phyloP scores from a whole-genome alignment of 1,284 basidiomycete genomes.

The Peniophora sp. region DNA sequence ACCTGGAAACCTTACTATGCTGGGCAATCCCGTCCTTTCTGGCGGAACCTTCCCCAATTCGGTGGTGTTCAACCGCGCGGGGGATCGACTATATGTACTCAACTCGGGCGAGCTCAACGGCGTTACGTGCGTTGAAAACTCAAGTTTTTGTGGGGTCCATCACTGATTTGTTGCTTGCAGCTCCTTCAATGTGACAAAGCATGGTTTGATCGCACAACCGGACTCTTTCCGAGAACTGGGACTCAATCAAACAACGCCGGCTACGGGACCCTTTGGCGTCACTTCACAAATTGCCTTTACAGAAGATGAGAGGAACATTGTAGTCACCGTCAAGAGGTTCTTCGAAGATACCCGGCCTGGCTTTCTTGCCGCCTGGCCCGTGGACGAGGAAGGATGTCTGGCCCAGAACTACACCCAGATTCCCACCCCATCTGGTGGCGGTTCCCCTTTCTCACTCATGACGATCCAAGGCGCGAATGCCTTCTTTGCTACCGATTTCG shows the following conservation, averaged over 20 bases:
- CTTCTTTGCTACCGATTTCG: slow-evolving; percentile 32
- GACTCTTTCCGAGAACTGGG: not conserved
- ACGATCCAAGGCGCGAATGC: slow-evolving; percentile 32
- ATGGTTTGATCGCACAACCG: not conserved
- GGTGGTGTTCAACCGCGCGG: slow-evolving; percentile 28
- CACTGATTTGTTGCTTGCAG: slow-evolving; percentile 11
- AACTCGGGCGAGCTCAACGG: slow-evolving; percentile 35
- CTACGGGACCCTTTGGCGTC: slow-evolving; percentile 23
- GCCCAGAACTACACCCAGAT: slow-evolving; percentile 26
- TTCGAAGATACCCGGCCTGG: not conserved
- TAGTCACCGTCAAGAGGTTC: slow-evolving; percentile 31
- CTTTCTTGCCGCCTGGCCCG: slow-evolving; percentile 7
- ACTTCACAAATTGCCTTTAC: slow-evolving; percentile 31
- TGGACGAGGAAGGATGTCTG: slow-evolving; percentile 26
- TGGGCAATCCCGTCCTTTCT: slow-evolving; percentile 28
- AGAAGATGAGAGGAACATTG: slow-evolving; percentile 27
- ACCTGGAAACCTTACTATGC: slow-evolving; percentile 26
- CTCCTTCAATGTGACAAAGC: not conserved
- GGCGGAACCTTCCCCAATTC: slow-evolving; percentile 37
- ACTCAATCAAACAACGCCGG: slow-evolving; percentile 32
- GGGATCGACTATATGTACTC: slow-evolving; percentile 29
- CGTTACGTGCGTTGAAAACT: slow-evolving; percentile 24
- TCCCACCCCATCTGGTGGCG: slow-evolving; percentile 22
- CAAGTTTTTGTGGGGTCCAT: not conserved
- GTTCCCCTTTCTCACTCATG: slow-evolving; percentile 34